phyloP scores from a whole-genome alignment of 2,329 filamentous ascomycete species.

The Penicillium olsonii region DNA sequence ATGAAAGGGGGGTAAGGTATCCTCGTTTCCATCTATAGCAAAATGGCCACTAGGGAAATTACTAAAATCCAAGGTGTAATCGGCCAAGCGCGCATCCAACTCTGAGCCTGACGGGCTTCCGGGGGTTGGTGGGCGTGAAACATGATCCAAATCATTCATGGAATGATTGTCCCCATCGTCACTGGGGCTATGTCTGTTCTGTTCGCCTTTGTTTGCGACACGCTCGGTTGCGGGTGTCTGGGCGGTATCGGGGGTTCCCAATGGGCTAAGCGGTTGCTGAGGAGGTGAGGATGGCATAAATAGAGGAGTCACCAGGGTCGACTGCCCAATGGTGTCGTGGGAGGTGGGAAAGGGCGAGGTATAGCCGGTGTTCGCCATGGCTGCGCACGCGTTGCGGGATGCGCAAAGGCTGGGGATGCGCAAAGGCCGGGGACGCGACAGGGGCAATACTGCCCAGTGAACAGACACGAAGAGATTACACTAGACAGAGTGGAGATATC shows the following conservation, averaged over 20 bases:
- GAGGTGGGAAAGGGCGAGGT: constrained; percentile 42
- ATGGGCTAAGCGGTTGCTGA: constrained; percentile 17
- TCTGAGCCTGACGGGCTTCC: constrained; percentile 32
- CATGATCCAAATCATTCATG: constrained; percentile 10
- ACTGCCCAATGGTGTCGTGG: constrained; percentile 46
- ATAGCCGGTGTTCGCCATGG: constrained; percentile 41
- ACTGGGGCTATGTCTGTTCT: constrained; percentile 10
- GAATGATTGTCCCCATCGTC: constrained; percentile 12
- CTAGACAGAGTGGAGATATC: not conserved
- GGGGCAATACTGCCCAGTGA: not conserved
- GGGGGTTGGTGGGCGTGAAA: constrained; percentile 22
- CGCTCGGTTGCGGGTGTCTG: constrained; percentile 28
- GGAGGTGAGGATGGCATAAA: constrained; percentile 42
- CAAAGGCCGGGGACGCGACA: constrained; percentile 1
- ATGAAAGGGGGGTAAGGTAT: constrained; percentile 27
- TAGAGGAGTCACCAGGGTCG: constrained; percentile 38
- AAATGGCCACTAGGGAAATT: constrained; percentile 34
- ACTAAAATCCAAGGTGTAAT: constrained; percentile 44
- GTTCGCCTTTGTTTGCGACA: constrained; percentile 8
- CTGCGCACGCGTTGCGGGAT: constrained; percentile 19
- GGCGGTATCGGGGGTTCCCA: constrained; percentile 24
- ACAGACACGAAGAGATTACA: not conserved
- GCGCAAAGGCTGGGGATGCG: constrained; percentile 4
- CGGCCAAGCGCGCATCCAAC: constrained; percentile 42
- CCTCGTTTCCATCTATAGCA: constrained; percentile 25